Evolutionary conservation across 108 stramenopile genomes (phyloP), one percentile per base, ranked within the genome.

Genomic region (Nannochloropsis gaditana): DNA sequence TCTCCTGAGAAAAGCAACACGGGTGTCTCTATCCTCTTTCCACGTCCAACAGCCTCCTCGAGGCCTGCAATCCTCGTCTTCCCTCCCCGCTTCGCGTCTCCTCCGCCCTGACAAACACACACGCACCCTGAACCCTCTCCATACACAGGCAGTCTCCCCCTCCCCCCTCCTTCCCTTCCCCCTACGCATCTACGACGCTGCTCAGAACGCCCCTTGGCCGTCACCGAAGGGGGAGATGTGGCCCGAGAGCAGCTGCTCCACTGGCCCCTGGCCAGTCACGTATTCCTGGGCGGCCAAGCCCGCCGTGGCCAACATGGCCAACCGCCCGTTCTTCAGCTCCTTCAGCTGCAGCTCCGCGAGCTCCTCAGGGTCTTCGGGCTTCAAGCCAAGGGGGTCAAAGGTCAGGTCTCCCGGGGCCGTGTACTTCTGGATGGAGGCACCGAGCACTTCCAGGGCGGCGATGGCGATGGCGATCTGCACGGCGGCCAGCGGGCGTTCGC

Each of bases 291-390:
- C 80, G 9, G 80, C 80, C 41, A 81, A 42, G 80, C 80, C 80
- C 21, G 80, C 80, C 80, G 41, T 88, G 5, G 84, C 88, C 21
- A 88, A 47, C 88, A 88, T 88, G 44, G 89, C 89, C 43, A 89
- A 85, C 21, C 89, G 85, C 17, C 89, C 89, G 83, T 89, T 89
- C 89, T 89, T 89, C 59, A 89, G 89, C 89, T 89, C 89, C 89
- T 89, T 89, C 41, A 86, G 83, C 89, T 89, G 89, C 15, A 89
- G 85, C 86, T 83, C 83, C 11, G 89, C 86, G 83, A 89, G 84
- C 44, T 83, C 85, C 83, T 86, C 83, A 41, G 85, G 85, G 83
- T 89, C 86, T 44, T 89, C 85, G 41, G 85, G 85, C 41, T 42
- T 81, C 21, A 81, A 11, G 21, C 80, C 41, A 2, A 81, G 80